Percentiles rank a stretch among this genome's conserved stretches.
Evolutionary conservation across 2,329 filamentous ascomycete genomes (phyloP).

Genomic region (Metarhizium anisopliae): DNA sequence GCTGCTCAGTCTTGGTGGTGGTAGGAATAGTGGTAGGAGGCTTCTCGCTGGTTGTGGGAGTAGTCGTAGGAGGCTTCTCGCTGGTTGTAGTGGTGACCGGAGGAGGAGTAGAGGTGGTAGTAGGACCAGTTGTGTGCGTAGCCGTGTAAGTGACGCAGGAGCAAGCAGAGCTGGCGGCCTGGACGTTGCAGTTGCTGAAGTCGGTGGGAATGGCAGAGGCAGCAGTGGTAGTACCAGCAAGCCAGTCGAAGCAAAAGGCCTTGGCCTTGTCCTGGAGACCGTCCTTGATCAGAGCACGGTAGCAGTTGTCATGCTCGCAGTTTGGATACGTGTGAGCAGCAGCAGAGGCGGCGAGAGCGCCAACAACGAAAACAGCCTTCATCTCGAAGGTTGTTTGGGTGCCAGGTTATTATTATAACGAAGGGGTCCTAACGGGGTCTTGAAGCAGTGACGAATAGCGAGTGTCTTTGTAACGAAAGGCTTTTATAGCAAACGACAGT

Average conservation of each 20-base stretch:
- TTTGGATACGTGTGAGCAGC: conserved; percentile 20
- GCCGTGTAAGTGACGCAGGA: conserved; percentile 28
- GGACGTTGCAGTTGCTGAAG: conserved; percentile 20
- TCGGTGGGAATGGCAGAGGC: conserved; percentile 19
- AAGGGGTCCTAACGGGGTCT: conserved; percentile 12
- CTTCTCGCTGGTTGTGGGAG: conserved; percentile 3
- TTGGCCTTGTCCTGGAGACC: conserved; percentile 20
- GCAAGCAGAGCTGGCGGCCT: conserved; percentile 24
- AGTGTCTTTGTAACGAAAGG: conserved; percentile 6
- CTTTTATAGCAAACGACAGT: conserved; percentile 1
- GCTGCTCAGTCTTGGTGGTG: conserved; percentile 5
- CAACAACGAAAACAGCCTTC: conserved; percentile 23
- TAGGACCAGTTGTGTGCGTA: conserved; percentile 14
- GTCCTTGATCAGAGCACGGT: conserved; percentile 23
- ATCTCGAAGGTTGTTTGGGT: conserved; percentile 14
- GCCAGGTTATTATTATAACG: conserved; percentile 6
- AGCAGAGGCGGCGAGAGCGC: conserved; percentile 21
- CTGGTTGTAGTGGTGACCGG: conserved; percentile 4
- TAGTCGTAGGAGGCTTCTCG: background rate
- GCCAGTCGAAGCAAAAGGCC: conserved; percentile 23
- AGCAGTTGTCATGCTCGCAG: conserved; percentile 25
- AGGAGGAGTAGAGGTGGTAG: conserved; percentile 7
- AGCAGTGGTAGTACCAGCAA: conserved; percentile 19
- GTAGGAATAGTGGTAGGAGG: conserved; percentile 7
- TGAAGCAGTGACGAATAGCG: background rate